A percentile compares a stretch with the other conserved stretches of the same genome.
phyloP scores from a whole-genome alignment of 345 rosid genomes.

The Nephelium lappaceum region DNA sequence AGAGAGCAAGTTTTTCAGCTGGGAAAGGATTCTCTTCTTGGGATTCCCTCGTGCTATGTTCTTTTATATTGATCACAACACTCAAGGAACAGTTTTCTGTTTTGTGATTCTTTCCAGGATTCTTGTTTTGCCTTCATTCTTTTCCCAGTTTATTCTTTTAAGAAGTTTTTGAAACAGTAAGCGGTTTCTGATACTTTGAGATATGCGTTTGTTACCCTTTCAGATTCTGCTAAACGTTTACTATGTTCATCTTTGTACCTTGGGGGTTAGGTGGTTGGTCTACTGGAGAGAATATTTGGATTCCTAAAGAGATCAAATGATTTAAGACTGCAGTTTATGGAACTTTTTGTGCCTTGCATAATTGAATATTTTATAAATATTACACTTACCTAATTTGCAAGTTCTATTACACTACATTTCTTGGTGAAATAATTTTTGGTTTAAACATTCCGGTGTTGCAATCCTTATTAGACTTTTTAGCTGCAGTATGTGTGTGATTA shows the following conservation, averaged over 20 bases:
- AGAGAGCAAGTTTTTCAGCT: no score
- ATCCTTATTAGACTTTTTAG: not conserved
- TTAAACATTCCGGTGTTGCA: not conserved
- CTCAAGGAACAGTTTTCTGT: no score
- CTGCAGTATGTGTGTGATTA: not conserved
- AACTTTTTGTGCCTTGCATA: not conserved
- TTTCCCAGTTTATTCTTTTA: no score
- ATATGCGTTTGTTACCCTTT: no score
- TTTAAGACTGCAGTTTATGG: not conserved
- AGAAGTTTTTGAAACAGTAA: no score
- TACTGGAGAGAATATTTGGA: constrained; percentile 1
- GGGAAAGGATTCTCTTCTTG: no score
- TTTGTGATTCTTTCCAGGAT: no score
- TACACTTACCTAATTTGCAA: not conserved
- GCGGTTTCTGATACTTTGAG: no score
- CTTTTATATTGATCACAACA: no score
- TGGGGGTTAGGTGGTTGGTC: not conserved
- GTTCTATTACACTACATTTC: not conserved
- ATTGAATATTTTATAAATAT: not conserved
- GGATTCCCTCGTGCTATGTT: no score
- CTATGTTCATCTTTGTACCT: not conserved
- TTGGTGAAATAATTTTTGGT: not conserved
- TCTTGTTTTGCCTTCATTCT: no score
- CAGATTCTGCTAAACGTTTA: no score
- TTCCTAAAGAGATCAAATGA: not conserved